Base-by-base conservation (phyloP, 1,284 basidiomycete genomes). In the Boletus smithii region DNA sequence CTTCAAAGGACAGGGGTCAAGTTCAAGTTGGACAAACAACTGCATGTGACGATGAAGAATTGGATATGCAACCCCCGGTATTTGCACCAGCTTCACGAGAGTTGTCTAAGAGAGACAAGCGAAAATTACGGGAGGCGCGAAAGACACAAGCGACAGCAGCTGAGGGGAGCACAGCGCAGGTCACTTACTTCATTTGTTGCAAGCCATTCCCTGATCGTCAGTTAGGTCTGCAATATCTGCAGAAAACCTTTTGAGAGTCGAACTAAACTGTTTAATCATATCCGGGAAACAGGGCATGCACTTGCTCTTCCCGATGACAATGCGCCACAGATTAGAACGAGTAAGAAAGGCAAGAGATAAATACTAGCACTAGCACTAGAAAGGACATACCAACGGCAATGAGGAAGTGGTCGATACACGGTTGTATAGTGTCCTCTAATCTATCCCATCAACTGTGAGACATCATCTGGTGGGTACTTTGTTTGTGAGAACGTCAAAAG, bases 401-500 rank as follows among this genome's bases (percentile, higher is more conserved):
- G 22, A 29, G 32, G 29, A 26, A 26, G 22, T 31, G 17, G 30
- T 26, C 13, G 26, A 46, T 43, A 44, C 14, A 31, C 22, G 23
- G 17, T 10, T 17, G 22, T 46, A 42, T 17, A 44, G 13, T 39
- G 26, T n/a, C 24, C 46, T 30, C 29, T 32, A 31, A 34, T 43
- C 72, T 70, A 93, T 37, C 92, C 92, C 92, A 95, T 95, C 42
- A 93, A 72, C 59, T 95, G 92, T 9, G 92, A 90, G 23, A 90
- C 79, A 66, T 95, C 92, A 0, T 86, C 83, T 11, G 94, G 94
- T 8, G 93, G 94, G 59, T 95, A 89, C 58, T 95, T 92, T 4
- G 91, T 94, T 70, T 97, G 94, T 2, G 92, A 88, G 65, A 97
- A 97, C 0, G 95, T 97, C 59, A 97, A 73, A 37, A 97, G 74